phyloP scores from a whole-genome alignment of 208 protist species.

The Leishmania turanica region DNA sequence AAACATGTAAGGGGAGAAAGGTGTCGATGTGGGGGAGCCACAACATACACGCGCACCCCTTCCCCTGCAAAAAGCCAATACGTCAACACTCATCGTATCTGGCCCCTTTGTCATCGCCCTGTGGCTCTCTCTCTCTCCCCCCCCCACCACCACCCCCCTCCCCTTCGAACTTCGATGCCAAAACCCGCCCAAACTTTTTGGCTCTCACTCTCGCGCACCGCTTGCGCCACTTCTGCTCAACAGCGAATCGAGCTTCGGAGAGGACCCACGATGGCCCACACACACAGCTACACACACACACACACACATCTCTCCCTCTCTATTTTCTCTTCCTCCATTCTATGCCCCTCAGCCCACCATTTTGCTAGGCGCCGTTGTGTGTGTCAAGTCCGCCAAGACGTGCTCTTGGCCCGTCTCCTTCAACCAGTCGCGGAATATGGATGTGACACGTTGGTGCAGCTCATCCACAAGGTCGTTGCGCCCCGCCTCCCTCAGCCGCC shows the following conservation, averaged over 20 bases:
- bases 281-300: not conserved
- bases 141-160: no score
- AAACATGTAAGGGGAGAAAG: not conserved
- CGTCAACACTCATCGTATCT: not conserved
- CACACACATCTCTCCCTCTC: not conserved
- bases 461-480: slow-evolving; percentile 71
- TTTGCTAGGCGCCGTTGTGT: slow-evolving; percentile 23
- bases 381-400: slow-evolving; percentile 69
- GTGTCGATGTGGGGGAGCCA: not conserved
- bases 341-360: not conserved
- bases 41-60: not conserved
- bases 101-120: not conserved
- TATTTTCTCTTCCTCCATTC: not conserved
- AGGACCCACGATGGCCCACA: not conserved
- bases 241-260: not conserved
- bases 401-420: slow-evolving; percentile 78
- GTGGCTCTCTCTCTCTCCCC: not conserved
- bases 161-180: not conserved
- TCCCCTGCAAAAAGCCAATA: not conserved
- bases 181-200: not conserved
- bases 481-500: slow-evolving; percentile 66
- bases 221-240: not conserved
- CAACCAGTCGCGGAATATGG: slow-evolving; percentile 87
- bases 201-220: not conserved
- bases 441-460: slow-evolving; percentile 71